Evolutionary conservation across 306 rosid species (phyloP).

Genomic region (Gleditsia sinensis): DNA sequence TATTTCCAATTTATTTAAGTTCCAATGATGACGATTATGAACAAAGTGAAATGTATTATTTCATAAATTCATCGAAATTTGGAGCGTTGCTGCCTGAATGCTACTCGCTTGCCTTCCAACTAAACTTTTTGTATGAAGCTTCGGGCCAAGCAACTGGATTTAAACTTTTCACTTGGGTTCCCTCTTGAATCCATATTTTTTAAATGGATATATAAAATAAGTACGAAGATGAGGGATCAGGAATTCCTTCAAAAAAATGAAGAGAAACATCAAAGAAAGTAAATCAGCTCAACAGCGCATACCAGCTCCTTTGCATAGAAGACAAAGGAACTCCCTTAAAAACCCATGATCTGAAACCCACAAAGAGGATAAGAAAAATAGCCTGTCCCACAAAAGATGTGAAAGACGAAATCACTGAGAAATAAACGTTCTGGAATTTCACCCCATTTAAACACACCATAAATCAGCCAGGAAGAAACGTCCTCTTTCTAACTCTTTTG

Average conservation of each 20-base stretch:
- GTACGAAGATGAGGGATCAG: background rate
- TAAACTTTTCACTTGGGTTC: too few relatives aligned
- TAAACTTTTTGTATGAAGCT: too few relatives aligned
- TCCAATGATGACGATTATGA: background rate
- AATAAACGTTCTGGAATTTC: background rate
- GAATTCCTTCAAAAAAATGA: background rate
- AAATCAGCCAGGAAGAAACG: background rate
- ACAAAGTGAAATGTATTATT: background rate
- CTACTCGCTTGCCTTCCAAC: background rate
- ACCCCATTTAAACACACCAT: background rate
- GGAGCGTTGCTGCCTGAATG: background rate
- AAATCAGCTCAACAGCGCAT: background rate
- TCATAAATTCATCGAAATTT: background rate
- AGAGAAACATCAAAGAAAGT: background rate
- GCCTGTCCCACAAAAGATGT: background rate
- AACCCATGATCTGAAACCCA: background rate
- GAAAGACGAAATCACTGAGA: background rate
- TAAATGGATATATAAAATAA: background rate
- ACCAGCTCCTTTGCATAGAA: background rate
- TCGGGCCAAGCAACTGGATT: too few relatives aligned
- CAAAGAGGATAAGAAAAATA: background rate
- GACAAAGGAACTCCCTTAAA: background rate
- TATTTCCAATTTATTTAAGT: background rate
- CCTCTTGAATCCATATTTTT: background rate
- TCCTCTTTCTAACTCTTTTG: background rate